Evolutionary conservation across 139 green algal genomes (phyloP), one percentile per base, ranked within the genome.

Genomic region (Gonium pectorale): DNA sequence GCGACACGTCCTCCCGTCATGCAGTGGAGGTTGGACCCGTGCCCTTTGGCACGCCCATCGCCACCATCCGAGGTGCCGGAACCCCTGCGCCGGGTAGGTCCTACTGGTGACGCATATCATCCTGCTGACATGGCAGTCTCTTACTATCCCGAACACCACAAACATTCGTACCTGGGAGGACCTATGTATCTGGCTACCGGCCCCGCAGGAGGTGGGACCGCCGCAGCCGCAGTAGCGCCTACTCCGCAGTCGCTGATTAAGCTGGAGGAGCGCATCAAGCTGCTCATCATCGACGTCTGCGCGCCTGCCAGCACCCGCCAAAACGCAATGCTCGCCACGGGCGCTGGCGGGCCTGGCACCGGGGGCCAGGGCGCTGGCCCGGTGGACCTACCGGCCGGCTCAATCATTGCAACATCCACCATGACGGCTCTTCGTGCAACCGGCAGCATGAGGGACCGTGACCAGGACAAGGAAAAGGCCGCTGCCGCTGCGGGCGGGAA

Each of bases 201-300:
- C n/a, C n/a, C n/a, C n/a, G n/a, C n/a, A n/a, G n/a, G n/a, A n/a
- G n/a, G n/a, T n/a, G n/a, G n/a, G n/a, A n/a, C n/a, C n/a, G n/a
- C n/a, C n/a, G n/a, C n/a, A n/a, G n/a, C n/a, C n/a, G n/a, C n/a
- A n/a, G n/a, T n/a, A n/a, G n/a, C n/a, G n/a, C n/a, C n/a, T n/a
- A n/a, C n/a, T n/a, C 54, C 73, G 0, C 31, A 33, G 0, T 66
- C 60, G 15, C 19, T 83, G 5, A 43, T 43, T 21, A 64, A 66
- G 29, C 64, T 85, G 43, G 79, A 85, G 79, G 79, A 75, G 64
- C 64, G 64, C 64, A 85, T 85, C 27, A 67, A 59, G 35, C 1
- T 9, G 15, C 64, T 75, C 24, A 77, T 85, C 13, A 17, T 24
- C 26, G 64, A 77, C 79, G 64, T 85, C 5, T 85, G 79, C 66